Evolutionary conservation across 768 basidiomycete species (phyloP).

Genomic region (Calocybe gangraenosa): DNA sequence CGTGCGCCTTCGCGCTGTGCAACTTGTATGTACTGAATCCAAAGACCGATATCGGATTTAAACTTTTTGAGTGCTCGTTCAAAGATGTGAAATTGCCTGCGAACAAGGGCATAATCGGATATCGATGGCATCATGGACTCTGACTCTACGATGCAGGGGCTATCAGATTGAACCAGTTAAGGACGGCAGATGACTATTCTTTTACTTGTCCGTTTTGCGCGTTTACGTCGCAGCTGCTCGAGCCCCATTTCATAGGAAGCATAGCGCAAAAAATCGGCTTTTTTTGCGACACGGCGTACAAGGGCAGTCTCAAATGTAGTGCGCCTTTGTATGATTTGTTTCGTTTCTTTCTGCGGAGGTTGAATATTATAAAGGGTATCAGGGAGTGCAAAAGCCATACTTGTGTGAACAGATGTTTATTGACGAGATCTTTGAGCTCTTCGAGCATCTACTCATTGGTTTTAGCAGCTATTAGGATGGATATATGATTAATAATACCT

Average conservation of each 20-base stretch:
- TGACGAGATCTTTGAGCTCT: constrained; percentile 89
- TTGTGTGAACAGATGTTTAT: constrained; percentile 80
- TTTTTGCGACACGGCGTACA: constrained; percentile 78
- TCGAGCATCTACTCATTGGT: constrained; percentile 68
- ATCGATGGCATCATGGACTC: constrained; percentile 52
- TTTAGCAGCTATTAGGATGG: background rate
- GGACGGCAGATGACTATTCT: background rate
- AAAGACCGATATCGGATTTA: constrained; percentile 81
- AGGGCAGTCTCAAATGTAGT: constrained; percentile 82
- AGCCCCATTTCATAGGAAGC: constrained; percentile 89
- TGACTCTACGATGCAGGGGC: constrained; percentile 28
- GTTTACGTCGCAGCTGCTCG: constrained; percentile 74
- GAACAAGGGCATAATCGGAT: constrained; percentile 82
- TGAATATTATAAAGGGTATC: constrained; percentile 12
- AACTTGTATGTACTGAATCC: constrained; percentile 85
- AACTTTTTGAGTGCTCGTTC: constrained; percentile 88
- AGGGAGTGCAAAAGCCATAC: constrained; percentile 34
- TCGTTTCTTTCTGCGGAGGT: constrained; percentile 62
- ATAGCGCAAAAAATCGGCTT: constrained; percentile 87
- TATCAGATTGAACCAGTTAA: background rate
- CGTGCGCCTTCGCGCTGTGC: constrained; percentile 79
- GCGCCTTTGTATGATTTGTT: constrained; percentile 79
- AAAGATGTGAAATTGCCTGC: constrained; percentile 85
- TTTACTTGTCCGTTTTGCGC: constrained; percentile 69
- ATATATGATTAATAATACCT: constrained; percentile 37